Base-by-base conservation (phyloP, 192 early-diverging fungal species). In the Coemansia sp. region DNA sequence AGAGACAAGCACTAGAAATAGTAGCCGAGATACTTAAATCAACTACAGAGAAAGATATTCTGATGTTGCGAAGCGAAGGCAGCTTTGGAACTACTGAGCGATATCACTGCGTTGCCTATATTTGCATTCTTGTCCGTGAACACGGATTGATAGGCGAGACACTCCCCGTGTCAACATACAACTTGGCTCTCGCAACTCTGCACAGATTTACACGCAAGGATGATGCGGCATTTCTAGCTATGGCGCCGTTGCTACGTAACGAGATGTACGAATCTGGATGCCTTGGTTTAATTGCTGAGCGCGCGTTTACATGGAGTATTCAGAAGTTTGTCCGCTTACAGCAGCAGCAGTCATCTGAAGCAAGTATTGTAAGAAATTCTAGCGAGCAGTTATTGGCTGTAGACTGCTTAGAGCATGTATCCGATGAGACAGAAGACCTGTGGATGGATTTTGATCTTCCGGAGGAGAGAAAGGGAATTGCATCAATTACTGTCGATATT, bases 361-460 rank as follows among this genome's bases (percentile, higher is more conserved):
- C 59, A 23, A 39, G 25, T 11, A 25, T 24, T 50, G 36, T 25
- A 42, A 54, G 10, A 19, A 46, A 14, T 33, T 51, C 51, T 30
- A 27, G 21, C 20, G 1, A 64, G 6, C 21, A 64, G 10, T 22
- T 31, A 51, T n/a, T 10, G 51, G 17, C 22, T 53, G 17, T 31
- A 3, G 58, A n/a, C 25, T 46, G 17, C 17, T 46, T 46, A 14
- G 32, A n/a, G 17, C 19, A 51, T 56, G 10, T 11, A 46, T 65
- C 29, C 30, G 56, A 63, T 24, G 57, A 61, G 7, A n/a, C n/a
- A 5, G 66, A 64, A 11, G 78, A 75, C 53, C 59, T 66, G 68
- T 82, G 79, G 79, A 76, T 82, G 74, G 71, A 74, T 30, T 76
- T 82, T 71, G 74, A 82, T 27, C 42, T 82, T 53, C 79, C 74